Evolutionary conservation across 345 rosid species (phyloP), one percentile per base, ranked within the genome.

Genomic region (Arabidopsis thaliana): DNA sequence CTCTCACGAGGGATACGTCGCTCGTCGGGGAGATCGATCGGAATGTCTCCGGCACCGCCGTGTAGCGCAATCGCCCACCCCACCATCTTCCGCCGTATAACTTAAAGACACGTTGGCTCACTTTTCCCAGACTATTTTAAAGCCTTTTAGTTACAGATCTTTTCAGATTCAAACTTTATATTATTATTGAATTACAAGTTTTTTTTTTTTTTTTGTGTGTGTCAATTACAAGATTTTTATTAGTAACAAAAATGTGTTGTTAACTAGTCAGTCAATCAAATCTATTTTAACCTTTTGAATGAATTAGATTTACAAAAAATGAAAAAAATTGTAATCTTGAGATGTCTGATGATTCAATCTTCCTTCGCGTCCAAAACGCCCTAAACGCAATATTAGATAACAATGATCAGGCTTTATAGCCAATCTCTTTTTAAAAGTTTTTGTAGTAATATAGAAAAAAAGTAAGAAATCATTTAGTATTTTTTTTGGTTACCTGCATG

Each of bases 11-110:
- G 90, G 25, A 82, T 78, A 60, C 93, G 93, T 53, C 83, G 83
- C n/a, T 90, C 92, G 4, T 78, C 84, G 0, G 84, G 86, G 45
- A 87, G 52, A 4, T 87, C 75, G 25, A 72, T 73, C 3, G 91
- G 75, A 7, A 90, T 90, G 60, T 85, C 92, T 44, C 99, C 99
- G 48, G 84, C 97, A 14, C 97, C 97, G 24, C 99, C 97, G 73
- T 95, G 99, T 0, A 95, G 53, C 11, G 97, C 97, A 11, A 95
- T 89, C 33, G 99, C 97, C 98, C 98, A 94, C 53, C 97, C 97
- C 82, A 87, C 68, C 77, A 77, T 77, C 52, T 12, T 46, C 6
- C 32, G 42, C 23, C 70, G 59, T 16, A 52, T 30, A 24, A 33
- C 1, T 49, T 1, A 2, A 40, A 57, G 13, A 44, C 59, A 8